These are phyloP conservation scores for Ceriops zippeliana DNA, from an alignment of 345 rosid genomes.

Conservation along the genomic window DNA sequence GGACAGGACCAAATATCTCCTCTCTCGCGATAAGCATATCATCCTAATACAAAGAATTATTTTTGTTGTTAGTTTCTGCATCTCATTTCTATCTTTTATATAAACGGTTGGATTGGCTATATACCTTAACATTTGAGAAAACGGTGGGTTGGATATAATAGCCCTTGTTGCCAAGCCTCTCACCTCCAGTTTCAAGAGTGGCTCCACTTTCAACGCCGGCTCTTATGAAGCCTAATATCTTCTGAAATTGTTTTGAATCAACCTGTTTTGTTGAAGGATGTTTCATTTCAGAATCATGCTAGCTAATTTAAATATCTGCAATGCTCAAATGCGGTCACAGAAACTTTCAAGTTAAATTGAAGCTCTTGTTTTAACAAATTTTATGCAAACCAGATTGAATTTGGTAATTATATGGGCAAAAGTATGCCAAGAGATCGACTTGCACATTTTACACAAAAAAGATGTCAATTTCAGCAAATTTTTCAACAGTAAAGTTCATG, in stretches of 20 bases:
- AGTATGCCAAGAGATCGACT: not conserved
- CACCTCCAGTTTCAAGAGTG: slow-evolving; percentile 87
- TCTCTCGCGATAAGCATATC: slow-evolving; percentile 87
- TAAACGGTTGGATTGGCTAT: not conserved
- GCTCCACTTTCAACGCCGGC: slow-evolving; percentile 80
- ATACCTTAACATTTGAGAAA: slow-evolving; percentile 82
- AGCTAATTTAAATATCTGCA: not conserved
- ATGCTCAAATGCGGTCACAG: not conserved
- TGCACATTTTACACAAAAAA: too few species aligned
- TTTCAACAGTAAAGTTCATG: too few species aligned
- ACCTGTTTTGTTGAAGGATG: slow-evolving; percentile 36
- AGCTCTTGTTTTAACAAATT: not conserved
- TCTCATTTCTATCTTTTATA: not conserved
- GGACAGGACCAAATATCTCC: slow-evolving; percentile 96
- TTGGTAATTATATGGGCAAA: not conserved
- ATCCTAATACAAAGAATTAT: slow-evolving; percentile 42
- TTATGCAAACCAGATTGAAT: too few species aligned
- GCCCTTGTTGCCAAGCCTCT: slow-evolving; percentile 61
- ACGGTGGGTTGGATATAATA: slow-evolving; percentile 93
- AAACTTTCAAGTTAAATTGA: not conserved
- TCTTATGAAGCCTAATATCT: slow-evolving; percentile 64
- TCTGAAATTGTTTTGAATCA: slow-evolving; percentile 66
- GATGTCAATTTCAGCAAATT: too few species aligned
- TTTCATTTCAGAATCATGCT: not conserved
- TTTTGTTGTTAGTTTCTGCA: not conserved